Evolutionary conservation across 345 rosid genomes (phyloP).

Genomic region (Citrus hindsii): DNA sequence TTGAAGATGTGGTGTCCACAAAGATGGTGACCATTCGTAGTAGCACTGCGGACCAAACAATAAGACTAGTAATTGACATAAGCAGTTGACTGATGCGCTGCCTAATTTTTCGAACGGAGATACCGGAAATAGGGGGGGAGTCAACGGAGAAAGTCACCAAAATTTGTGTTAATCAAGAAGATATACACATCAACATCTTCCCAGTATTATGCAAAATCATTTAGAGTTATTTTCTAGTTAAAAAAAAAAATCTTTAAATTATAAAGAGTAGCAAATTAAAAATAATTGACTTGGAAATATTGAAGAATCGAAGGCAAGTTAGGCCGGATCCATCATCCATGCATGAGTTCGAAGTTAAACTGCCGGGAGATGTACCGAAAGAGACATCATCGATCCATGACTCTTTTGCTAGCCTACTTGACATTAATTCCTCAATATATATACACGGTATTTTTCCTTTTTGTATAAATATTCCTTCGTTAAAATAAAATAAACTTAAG

Average conservation of each 20-base stretch:
- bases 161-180: not conserved
- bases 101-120: not conserved
- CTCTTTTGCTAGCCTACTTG: not conserved
- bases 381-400: no score
- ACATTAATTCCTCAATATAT: no score
- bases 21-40: not conserved
- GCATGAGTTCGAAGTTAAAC: not conserved
- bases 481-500: no score
- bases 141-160: not conserved
- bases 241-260: not conserved
- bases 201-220: not conserved
- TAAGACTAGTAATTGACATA: slow-evolving; percentile 3
- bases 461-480: no score
- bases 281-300: slow-evolving; percentile 4
- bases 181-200: not conserved
- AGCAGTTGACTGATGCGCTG: not conserved
- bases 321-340: not conserved
- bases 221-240: not conserved
- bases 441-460: no score
- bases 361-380: not conserved
- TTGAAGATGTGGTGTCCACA: not conserved
- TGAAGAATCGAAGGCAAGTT: slow-evolving; percentile 6
- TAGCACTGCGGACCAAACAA: slow-evolving; percentile 2
- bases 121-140: not conserved
- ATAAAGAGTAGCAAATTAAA: not conserved